A percentile compares a stretch with the other conserved stretches of the same genome.
phyloP scores from a whole-genome alignment of 1,139 yeast species.

The Zygosaccharomyces pseudobailii region DNA sequence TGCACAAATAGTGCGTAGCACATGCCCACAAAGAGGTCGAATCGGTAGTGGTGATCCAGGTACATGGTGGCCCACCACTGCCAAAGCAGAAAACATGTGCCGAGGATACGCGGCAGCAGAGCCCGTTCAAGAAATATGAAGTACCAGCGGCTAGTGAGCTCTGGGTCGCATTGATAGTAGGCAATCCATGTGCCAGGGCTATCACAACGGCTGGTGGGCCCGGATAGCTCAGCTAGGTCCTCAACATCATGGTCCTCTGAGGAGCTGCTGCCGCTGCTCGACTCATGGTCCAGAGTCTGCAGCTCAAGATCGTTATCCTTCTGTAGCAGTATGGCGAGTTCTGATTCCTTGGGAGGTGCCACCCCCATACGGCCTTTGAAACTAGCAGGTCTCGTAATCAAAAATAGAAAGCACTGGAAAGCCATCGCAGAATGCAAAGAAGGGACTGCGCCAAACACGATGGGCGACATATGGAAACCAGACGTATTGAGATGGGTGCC shows the following conservation, averaged over 20 bases:
- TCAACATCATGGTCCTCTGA: neutral
- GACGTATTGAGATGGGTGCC: conserved; percentile 58
- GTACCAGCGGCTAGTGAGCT: conserved; percentile 18
- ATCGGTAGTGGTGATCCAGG: conserved; percentile 65
- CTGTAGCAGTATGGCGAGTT: conserved; percentile 1
- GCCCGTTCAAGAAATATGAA: conserved; percentile 24
- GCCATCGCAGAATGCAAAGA: conserved; percentile 65
- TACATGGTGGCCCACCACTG: conserved; percentile 79
- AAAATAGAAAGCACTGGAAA: conserved; percentile 46
- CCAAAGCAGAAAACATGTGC: conserved; percentile 40
- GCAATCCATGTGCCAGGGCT: conserved; percentile 8
- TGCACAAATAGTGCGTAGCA: conserved; percentile 46
- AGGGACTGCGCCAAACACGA: conserved; percentile 69
- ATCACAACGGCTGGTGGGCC: neutral
- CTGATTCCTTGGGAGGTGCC: conserved; percentile 1
- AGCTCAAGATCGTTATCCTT: neutral
- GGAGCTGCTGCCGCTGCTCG: neutral
- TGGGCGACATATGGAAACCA: conserved; percentile 63
- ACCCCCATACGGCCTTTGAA: conserved; percentile 25
- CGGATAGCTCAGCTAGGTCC: neutral
- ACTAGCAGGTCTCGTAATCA: conserved; percentile 30
- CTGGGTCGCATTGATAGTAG: conserved; percentile 17
- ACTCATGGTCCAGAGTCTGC: neutral
- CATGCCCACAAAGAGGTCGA: conserved; percentile 54
- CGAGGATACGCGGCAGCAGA: conserved; percentile 34